A percentile compares a stretch with the other conserved stretches of the same genome.
Conservation (phyloP, 495 filamentous ascomycete genomes). For the Hamigera avellanea region DNA sequence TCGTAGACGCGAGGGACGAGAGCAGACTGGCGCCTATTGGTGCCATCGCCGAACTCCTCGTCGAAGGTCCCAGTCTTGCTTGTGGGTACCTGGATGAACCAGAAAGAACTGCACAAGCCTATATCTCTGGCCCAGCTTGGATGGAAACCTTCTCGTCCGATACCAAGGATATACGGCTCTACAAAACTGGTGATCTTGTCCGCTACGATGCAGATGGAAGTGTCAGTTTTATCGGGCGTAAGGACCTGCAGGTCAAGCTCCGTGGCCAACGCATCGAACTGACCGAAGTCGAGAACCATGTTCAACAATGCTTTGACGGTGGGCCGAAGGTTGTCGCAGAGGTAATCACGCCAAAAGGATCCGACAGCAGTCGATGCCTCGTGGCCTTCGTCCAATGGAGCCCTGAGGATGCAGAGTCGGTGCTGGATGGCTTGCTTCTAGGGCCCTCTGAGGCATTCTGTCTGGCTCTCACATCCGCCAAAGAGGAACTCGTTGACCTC, state of each 20-base stretch:
- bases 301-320: conserved; percentile 5
- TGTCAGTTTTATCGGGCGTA: conserved; percentile 35
- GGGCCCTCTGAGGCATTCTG: background rate
- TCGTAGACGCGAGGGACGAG: conserved; percentile 32
- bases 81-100: conserved; percentile 33
- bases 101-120: conserved; percentile 26
- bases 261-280: conserved; percentile 42
- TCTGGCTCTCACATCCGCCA: background rate
- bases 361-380: background rate
- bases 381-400: background rate
- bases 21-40: conserved; percentile 35
- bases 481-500: conserved; percentile 2
- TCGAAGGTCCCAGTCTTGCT: conserved; percentile 39
- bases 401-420: background rate
- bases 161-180: conserved; percentile 25
- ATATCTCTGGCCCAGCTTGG: conserved; percentile 36
- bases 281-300: conserved; percentile 38
- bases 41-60: conserved; percentile 37
- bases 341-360: conserved; percentile 1
- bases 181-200: conserved; percentile 45
- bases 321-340: conserved; percentile 1
- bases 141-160: background rate
- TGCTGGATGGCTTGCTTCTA: background rate
- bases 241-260: conserved; percentile 42
- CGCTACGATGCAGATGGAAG: conserved; percentile 32